Percentiles rank a stretch among this genome's conserved stretches.
phyloP scores from a whole-genome alignment of 78 protist species.

The Pelomyxa schiedti region DNA sequence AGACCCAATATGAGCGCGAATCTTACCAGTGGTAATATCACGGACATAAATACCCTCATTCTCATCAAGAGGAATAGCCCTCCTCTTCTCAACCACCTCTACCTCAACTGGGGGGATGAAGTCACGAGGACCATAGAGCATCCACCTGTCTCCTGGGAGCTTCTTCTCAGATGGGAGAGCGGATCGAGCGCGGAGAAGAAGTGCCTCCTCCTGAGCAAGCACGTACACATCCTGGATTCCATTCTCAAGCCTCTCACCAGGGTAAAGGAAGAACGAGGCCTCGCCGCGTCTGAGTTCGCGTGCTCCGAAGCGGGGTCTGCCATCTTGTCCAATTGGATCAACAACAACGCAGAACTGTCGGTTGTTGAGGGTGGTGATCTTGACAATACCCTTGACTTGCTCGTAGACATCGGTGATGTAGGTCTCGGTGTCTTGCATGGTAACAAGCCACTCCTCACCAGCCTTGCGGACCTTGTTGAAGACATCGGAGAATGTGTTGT shows the following conservation, averaged over 20 bases:
- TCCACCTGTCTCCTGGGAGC: constrained; percentile 68
- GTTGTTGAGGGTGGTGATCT: constrained; percentile 51
- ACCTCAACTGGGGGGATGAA: constrained; percentile 67
- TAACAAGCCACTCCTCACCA: constrained; percentile 81
- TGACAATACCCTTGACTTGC: constrained; percentile 35
- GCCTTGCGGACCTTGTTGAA: constrained; percentile 50
- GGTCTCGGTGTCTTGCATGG: constrained; percentile 45
- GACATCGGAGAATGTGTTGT: constrained; percentile 54
- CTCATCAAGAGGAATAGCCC: constrained; percentile 55
- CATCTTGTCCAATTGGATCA: constrained; percentile 45
- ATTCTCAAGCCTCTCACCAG: constrained; percentile 70
- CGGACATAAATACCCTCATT: constrained; percentile 80
- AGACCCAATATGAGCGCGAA: constrained; percentile 55
- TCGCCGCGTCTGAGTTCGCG: constrained; percentile 52
- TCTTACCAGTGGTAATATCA: constrained; percentile 64
- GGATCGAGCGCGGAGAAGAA: constrained; percentile 45
- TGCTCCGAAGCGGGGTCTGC: constrained; percentile 47
- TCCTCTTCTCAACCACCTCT: constrained; percentile 50
- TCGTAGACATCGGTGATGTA: constrained; percentile 69
- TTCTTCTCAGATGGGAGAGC: constrained; percentile 16
- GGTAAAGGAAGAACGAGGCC: constrained; percentile 61
- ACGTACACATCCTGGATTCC: constrained; percentile 53
- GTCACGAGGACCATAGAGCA: constrained; percentile 58
- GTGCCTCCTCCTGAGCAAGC: constrained; percentile 54
- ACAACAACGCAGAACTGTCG: constrained; percentile 72